Evolutionary conservation across 306 rosid species (phyloP), one percentile per base, ranked within the genome.

Genomic region (Arachis hypogaea): DNA sequence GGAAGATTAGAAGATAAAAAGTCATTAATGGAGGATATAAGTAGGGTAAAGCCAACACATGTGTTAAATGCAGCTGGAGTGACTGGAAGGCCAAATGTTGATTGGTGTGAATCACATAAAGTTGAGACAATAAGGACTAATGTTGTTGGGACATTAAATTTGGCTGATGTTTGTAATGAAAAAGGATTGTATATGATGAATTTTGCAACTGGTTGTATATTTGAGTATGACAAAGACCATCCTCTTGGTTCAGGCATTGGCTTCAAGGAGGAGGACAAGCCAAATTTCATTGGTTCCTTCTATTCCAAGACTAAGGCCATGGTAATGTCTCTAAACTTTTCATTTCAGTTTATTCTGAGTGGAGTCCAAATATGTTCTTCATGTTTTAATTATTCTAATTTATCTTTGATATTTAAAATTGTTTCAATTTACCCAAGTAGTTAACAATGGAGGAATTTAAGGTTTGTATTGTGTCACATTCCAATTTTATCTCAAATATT

Each of bases 151-250:
- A 84, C 87, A 1, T 50, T 91, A 41, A 88, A 85, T 51, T 42
- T 91, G 66, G 97, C 92, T 62, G 89, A 86, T 82, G 81, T 88
- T 74, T 91, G 94, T 68, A 86, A 64, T 82, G 90, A 88, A 10
- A 67, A 74, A 45, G 73, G 65, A 12, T 80, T 91, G 2, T 78
- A 86, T 75, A 54, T 88, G 84, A 69, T 88, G 86, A 88, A 88
- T 69, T 91, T 88, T 66, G 92, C 92, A 56, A 88, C 94, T 65
- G 97, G 92, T 42, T 91, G 92, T 80, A 88, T 88, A 68, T 91
- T 85, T 76, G 92, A 91, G 81, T 85, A 85, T 81, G 94, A 85
- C 63, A 68, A 81, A 28, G 84, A 82, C 5, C 96, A 86, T 42
- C 82, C 80, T 11, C 76, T 63, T 3, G 90, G 92, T 65, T 88